phyloP scores from a whole-genome alignment of 352 stramenopile species.

The Blastocystis sp. region DNA sequence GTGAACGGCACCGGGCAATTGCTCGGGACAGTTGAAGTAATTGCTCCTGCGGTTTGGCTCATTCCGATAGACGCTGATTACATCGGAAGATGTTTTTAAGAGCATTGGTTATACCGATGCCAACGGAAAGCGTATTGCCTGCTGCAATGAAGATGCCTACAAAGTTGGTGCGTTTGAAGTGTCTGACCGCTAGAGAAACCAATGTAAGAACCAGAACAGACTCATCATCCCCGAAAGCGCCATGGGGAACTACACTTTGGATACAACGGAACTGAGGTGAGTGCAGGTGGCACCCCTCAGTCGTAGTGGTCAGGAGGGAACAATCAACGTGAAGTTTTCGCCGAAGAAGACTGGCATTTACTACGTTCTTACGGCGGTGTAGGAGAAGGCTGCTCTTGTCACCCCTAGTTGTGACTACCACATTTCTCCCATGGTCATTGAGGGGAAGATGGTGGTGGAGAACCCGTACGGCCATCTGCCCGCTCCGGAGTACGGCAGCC shows the following conservation, averaged over 20 bases:
- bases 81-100: conserved; percentile 61
- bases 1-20: background rate
- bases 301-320: conserved; percentile 16
- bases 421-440: conserved; percentile 35
- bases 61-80: conserved; percentile 40
- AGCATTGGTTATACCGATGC: conserved; percentile 49
- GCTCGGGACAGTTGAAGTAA: conserved; percentile 36
- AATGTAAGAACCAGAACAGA: conserved; percentile 44
- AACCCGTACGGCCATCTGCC: conserved; percentile 65
- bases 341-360: conserved; percentile 54
- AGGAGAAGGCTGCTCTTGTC: background rate
- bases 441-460: conserved; percentile 52
- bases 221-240: conserved; percentile 8
- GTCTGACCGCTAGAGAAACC: background rate
- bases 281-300: background rate
- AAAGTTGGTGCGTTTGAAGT: background rate
- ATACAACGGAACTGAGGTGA: conserved; percentile 32
- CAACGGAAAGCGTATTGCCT: conserved; percentile 49
- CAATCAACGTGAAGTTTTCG: conserved; percentile 16
- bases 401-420: conserved; percentile 59
- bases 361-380: conserved; percentile 60
- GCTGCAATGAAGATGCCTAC: conserved; percentile 64
- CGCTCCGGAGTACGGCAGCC: conserved; percentile 49
- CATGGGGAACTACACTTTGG: background rate
- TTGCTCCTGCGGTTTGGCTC: background rate